Percentiles rank a stretch among this genome's conserved stretches.
Conservation (phyloP, 164 flowering plant species). For the Dillenia turbinata region DNA sequence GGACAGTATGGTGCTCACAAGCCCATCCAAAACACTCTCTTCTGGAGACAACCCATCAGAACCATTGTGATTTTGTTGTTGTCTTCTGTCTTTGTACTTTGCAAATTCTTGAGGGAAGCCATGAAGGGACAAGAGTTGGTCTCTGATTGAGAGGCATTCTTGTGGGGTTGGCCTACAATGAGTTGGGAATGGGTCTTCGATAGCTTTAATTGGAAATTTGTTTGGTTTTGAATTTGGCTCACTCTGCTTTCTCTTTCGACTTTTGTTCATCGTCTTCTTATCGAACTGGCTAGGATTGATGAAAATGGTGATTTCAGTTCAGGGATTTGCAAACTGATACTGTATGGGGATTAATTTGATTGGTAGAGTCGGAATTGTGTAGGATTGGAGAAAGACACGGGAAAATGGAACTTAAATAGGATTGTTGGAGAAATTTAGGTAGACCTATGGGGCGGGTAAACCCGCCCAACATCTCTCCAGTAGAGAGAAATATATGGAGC, state of each 20-base stretch:
- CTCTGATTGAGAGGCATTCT: slow-evolving; percentile 64
- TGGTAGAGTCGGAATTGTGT: no score
- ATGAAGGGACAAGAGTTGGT: slow-evolving; percentile 58
- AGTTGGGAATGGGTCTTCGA: slow-evolving; percentile 42
- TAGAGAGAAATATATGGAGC: no score
- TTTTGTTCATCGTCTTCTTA: slow-evolving; percentile 15
- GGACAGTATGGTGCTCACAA: slow-evolving; percentile 62
- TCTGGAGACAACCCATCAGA: slow-evolving; percentile 1
- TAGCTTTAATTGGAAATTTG: slow-evolving; percentile 4
- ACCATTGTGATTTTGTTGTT: no score
- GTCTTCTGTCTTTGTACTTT: slow-evolving; percentile 36
- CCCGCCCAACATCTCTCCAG: no score
- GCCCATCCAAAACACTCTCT: slow-evolving; percentile 82
- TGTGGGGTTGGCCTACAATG: slow-evolving; percentile 58
- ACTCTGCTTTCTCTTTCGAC: slow-evolving; percentile 28
- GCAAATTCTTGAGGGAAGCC: slow-evolving; percentile 81
- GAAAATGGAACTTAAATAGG: no score
- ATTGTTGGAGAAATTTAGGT: no score
- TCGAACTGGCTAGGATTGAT: no score
- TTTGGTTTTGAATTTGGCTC: slow-evolving; percentile 7
- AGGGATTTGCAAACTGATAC: no score
- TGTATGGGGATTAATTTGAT: no score
- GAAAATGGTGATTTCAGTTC: not conserved
- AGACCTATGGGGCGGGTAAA: no score
- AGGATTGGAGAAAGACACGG: no score